Evolutionary conservation across 345 rosid genomes (phyloP), one percentile per base, ranked within the genome.

Genomic region (Citrus medica): DNA sequence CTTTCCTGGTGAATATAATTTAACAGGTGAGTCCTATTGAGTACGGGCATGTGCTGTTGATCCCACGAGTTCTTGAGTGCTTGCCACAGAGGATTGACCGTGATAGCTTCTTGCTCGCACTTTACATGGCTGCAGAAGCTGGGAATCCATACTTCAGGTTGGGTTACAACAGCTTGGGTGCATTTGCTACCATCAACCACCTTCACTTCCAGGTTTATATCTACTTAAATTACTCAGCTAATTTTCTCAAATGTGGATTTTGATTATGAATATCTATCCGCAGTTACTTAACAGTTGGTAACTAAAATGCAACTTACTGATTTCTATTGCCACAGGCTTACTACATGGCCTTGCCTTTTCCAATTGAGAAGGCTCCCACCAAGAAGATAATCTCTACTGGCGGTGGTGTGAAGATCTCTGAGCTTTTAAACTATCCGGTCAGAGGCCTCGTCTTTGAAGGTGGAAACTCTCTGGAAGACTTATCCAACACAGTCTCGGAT

Each of bases 121-220:
- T 94, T 70, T 69, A 88, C 85, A 94, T 94, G 98, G 95, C 98
- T 1, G 81, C 67, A 74, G 98, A 96, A 82, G 98, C 93, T 35
- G 91, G 86, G 69, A 92, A 89, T 85, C 97, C 93, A 0, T 85
- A 88, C 85, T 96, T 96, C 82, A 89, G 99, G 8, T 76, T 96
- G 79, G 99, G 99, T 64, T 94, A 96, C 89, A 96, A 96, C 78
- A 96, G 99, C 84, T 87, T 96, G 85, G 98, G 98, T 62, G 98
- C 99, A 69, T 96, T 96, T 88, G 99, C 98, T 35, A 96, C 99
- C 75, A 90, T 94, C 84, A 96, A 96, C 80, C 99, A 96, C 81
- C 99, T 96, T 77, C 99, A 96, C 88, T 96, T 96, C 82, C 98
- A 96, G 99, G 99, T 96, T 67, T 64, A 9, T 76, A 37, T 30